A percentile compares a stretch with the other conserved stretches of the same genome.
These are phyloP conservation scores for Claviceps quebecensis DNA, from an alignment of 2,329 filamentous ascomycete genomes.

Conservation along the genomic window DNA sequence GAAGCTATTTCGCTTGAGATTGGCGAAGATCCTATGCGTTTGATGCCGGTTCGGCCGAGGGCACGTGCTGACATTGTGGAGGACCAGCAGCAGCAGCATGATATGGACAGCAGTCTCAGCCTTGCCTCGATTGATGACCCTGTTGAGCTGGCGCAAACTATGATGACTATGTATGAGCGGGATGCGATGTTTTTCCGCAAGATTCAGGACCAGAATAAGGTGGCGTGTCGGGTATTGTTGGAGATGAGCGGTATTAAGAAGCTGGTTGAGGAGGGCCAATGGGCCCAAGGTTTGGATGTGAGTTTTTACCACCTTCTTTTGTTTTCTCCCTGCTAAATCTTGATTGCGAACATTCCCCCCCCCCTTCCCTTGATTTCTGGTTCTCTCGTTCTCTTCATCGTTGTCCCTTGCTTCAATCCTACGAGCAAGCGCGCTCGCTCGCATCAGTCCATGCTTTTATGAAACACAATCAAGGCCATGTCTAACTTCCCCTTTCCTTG, in stretches of 20 bases:
- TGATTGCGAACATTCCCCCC: not conserved
- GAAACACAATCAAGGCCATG: not conserved
- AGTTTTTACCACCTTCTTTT: slow-evolving; percentile 20
- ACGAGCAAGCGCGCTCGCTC: too few species aligned
- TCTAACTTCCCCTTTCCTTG: too few species aligned
- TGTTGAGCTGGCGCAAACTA: slow-evolving; percentile 43
- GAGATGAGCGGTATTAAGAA: slow-evolving; percentile 49
- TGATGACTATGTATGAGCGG: slow-evolving; percentile 49
- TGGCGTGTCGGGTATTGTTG: slow-evolving; percentile 41
- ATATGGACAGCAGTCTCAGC: slow-evolving; percentile 40
- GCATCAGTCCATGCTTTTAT: too few species aligned
- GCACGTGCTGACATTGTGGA: slow-evolving; percentile 22
- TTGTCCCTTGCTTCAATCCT: too few species aligned
- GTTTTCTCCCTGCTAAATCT: not conserved
- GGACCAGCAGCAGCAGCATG: slow-evolving; percentile 18
- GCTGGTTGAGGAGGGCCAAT: slow-evolving; percentile 38
- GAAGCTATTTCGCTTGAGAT: slow-evolving; percentile 80
- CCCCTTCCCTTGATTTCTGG: not conserved
- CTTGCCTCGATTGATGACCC: slow-evolving; percentile 46
- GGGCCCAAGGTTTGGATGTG: slow-evolving; percentile 45
- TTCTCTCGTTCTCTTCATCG: not conserved
- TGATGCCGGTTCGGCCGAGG: slow-evolving; percentile 69
- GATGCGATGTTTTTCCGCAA: slow-evolving; percentile 46
- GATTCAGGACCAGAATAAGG: slow-evolving; percentile 42
- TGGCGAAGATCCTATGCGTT: slow-evolving; percentile 62